These are phyloP conservation scores for Apiotrichum montevideense DNA, from an alignment of 1,284 basidiomycete species.

Conservation along the genomic window DNA sequence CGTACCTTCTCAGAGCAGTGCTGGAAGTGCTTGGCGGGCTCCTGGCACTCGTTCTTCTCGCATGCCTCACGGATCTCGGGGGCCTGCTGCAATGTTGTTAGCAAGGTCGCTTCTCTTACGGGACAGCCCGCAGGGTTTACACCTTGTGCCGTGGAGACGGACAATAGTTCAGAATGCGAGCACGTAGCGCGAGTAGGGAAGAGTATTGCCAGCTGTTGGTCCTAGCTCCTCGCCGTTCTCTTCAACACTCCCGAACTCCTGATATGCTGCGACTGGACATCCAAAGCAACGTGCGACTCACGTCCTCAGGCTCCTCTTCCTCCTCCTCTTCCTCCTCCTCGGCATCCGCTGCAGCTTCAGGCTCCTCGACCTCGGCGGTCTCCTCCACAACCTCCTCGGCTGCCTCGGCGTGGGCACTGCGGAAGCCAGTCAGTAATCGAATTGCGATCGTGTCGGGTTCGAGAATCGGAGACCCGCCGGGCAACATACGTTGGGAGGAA, in stretches of 20 bases:
- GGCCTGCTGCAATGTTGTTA: conserved; percentile 50
- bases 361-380: conserved; percentile 40
- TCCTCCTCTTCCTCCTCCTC: conserved; percentile 44
- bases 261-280: too few relatives aligned
- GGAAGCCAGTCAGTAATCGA: neutral
- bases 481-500: conserved; percentile 38
- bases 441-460: neutral
- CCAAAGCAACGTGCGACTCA: conserved; percentile 44
- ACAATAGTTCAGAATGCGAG: too few relatives aligned
- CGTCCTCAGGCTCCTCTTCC: conserved; percentile 68
- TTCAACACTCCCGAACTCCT: too few relatives aligned
- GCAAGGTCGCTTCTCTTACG: neutral
- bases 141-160: too few relatives aligned
- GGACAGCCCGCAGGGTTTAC: too few relatives aligned
- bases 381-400: conserved; percentile 40
- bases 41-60: conserved; percentile 62
- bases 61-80: conserved; percentile 70
- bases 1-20: conserved; percentile 80
- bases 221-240: too few relatives aligned
- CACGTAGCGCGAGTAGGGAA: too few relatives aligned
- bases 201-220: too few relatives aligned
- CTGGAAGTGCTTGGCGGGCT: conserved; percentile 74
- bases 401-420: conserved; percentile 46
- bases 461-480: neutral
- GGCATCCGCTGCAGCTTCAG: conserved; percentile 43